Base-by-base conservation (phyloP, 805 yeast species). In the Tetrapisispora fleetii region DNA sequence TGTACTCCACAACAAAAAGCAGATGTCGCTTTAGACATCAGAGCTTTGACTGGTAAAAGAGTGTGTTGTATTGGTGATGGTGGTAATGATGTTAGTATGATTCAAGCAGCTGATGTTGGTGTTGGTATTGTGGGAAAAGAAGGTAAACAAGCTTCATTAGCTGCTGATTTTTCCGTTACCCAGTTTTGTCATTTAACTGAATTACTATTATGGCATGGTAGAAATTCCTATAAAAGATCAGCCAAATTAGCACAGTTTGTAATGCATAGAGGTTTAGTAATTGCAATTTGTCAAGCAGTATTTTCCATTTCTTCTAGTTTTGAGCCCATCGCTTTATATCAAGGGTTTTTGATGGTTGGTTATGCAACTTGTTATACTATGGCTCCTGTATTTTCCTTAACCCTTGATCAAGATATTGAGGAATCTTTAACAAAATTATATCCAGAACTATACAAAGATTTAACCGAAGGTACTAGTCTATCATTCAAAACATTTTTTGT, bases 61-160 rank as follows among this genome's bases (percentile, higher is more conserved):
- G 97, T 91, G 2, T 91, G 98, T 55, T 93, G 98, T 61, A 95
- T 93, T 56, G 99, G 99, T 49, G 99, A 93, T 67, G 99, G 99
- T 59, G 99, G 99, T 58, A 93, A 93, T 60, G 99, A 93, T 67
- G 99, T 93, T 33, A 85, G 95, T 58, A 93, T 93, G 99, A 93
- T 93, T 55, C 99, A 93, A 68, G 84, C 95, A 55, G 99, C 99
- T 0, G 96, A 95, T 70, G 96, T 93, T 10, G 99, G 99, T 51
- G 95, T 93, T 28, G 99, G 99, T 49, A 93, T 93, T 55, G 99
- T 93, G 19, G 99, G 99, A 36, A 93, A 93, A 65, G 99, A 93
- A 65, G 99, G 99, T 35, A 84, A 83, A 53, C 99, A 93, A 65
- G 99, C 99, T 0, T 88, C 96, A 0, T 71, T 93, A 46, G 96